A percentile compares a stretch with the other conserved stretches of the same genome.
Evolutionary conservation across 306 rosid species (phyloP).

Genomic region (Rubus idaeus): DNA sequence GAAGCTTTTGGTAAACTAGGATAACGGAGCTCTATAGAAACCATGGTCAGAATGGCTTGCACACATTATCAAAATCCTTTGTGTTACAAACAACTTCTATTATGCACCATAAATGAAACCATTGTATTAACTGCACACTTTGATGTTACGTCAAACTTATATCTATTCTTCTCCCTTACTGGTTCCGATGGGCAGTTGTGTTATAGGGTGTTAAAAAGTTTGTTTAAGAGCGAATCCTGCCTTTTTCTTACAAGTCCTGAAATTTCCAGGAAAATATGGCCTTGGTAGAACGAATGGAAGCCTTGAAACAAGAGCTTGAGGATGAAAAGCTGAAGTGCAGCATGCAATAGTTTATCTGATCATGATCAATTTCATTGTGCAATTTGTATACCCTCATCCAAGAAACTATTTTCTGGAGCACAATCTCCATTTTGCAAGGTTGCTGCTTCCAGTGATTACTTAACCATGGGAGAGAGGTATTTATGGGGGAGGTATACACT

Average conservation of each 20-base stretch:
- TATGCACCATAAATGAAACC: background rate
- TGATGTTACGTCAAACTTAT: background rate
- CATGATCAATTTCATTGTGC: background rate
- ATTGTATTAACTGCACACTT: background rate
- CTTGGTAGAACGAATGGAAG: constrained; percentile 50
- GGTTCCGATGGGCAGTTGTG: background rate
- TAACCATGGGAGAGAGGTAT: background rate
- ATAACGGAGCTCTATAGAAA: background rate
- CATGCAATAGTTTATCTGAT: constrained; percentile 25
- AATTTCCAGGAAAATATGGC: constrained; percentile 51
- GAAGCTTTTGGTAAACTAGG: background rate
- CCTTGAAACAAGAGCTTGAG: constrained; percentile 55
- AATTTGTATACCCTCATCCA: background rate
- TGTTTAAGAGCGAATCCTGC: background rate
- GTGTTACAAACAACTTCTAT: background rate
- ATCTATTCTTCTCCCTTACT: no score
- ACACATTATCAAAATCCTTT: background rate
- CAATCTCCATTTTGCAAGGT: background rate
- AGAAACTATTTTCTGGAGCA: background rate
- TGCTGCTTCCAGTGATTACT: constrained; percentile 17
- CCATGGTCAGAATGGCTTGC: background rate
- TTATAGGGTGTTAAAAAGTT: background rate
- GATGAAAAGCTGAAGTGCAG: constrained; percentile 51
- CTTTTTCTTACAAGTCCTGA: constrained; percentile 26
- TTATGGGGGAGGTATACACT: background rate